Evolutionary conservation across 768 basidiomycete genomes (phyloP).

Genomic region (Pisolithus microcarpus): DNA sequence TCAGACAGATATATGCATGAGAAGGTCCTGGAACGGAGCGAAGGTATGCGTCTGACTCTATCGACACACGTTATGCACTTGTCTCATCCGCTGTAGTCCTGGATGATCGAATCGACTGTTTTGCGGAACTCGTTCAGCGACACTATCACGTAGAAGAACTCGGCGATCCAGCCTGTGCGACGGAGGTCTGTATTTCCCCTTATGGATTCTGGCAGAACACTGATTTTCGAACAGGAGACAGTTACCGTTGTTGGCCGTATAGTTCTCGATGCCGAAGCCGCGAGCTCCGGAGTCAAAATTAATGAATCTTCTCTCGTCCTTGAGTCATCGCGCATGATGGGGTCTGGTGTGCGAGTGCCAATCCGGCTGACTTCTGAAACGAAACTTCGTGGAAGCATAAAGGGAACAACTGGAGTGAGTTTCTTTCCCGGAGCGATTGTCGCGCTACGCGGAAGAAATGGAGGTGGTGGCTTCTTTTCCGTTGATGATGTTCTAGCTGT

Average conservation of each 20-base stretch:
- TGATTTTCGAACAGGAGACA: slow-evolving; percentile 40
- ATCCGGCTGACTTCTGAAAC: slow-evolving; percentile 63
- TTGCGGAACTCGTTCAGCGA: slow-evolving; percentile 62
- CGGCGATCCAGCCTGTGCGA: slow-evolving; percentile 62
- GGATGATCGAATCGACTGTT: slow-evolving; percentile 83
- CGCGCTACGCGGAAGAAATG: slow-evolving; percentile 83
- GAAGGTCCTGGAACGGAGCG: slow-evolving; percentile 75
- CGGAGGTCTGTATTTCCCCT: slow-evolving; percentile 36
- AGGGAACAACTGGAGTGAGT: slow-evolving; percentile 58
- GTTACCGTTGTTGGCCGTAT: slow-evolving; percentile 70
- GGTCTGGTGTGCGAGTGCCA: slow-evolving; percentile 58
- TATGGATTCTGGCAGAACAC: neutral
- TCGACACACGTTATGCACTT: neutral
- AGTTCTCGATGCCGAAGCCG: slow-evolving; percentile 57
- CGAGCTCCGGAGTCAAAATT: slow-evolving; percentile 53
- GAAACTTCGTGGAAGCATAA: slow-evolving; percentile 55
- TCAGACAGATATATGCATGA: slow-evolving; percentile 93
- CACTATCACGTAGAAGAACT: slow-evolving; percentile 69
- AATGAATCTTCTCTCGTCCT: slow-evolving; percentile 68
- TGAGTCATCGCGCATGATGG: slow-evolving; percentile 76
- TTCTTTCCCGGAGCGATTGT: slow-evolving; percentile 88
- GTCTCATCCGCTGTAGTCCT: slow-evolving; percentile 43
- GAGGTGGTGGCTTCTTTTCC: slow-evolving; percentile 81
- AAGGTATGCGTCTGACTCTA: slow-evolving; percentile 41
- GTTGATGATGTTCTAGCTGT: slow-evolving; percentile 80